Evolutionary conservation across 805 yeast genomes (phyloP).

Genomic region (Kazachstania kunashirensis): DNA sequence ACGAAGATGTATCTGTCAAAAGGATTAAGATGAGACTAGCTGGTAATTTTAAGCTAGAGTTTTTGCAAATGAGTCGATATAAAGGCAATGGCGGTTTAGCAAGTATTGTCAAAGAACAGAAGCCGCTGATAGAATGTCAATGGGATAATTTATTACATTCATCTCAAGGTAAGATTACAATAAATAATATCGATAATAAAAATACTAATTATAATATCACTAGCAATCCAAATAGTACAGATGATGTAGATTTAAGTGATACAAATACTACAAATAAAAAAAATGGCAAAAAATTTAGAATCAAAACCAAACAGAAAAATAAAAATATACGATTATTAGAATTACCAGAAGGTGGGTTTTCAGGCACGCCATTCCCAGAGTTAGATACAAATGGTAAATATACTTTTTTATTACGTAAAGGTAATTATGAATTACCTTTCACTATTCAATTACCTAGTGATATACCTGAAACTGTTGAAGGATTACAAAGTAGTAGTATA

Average conservation of each 20-base stretch:
- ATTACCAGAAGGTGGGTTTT: background rate
- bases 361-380: slow-evolving; percentile 29
- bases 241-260: background rate
- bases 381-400: slow-evolving; percentile 6
- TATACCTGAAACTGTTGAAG: slow-evolving; percentile 81
- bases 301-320: background rate
- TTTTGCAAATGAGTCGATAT: slow-evolving; percentile 37
- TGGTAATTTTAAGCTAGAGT: slow-evolving; percentile 53
- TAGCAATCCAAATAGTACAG: background rate
- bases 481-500: slow-evolving; percentile 68
- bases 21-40: slow-evolving; percentile 50
- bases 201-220: background rate
- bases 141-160: slow-evolving; percentile 52
- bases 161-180: slow-evolving; percentile 23
- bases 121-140: slow-evolving; percentile 53
- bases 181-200: slow-evolving; percentile 8
- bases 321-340: background rate
- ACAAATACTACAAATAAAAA: background rate
- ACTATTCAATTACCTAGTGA: slow-evolving; percentile 72
- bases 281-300: slow-evolving; percentile 1
- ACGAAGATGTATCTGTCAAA: slow-evolving; percentile 57
- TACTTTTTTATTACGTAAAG: slow-evolving; percentile 41
- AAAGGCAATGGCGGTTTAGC: slow-evolving; percentile 24
- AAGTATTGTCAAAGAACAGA: slow-evolving; percentile 40
- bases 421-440: slow-evolving; percentile 84